Base-by-base conservation (phyloP, 2,329 filamentous ascomycete species). In the Monosporascus sp. region DNA sequence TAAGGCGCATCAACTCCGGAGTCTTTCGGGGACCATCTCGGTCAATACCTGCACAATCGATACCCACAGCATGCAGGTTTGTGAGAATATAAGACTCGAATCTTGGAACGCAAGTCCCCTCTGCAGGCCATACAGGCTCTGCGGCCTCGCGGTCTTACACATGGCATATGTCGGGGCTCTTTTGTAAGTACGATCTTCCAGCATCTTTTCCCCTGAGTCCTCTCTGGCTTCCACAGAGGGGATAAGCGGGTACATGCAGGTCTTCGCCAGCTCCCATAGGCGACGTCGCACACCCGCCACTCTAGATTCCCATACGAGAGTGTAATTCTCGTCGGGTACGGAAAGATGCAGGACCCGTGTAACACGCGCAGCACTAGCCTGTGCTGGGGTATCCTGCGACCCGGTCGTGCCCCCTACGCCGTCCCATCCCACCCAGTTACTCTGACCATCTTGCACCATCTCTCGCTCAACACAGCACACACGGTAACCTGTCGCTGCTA, bases 271-370 rank as follows among this genome's bases (percentile, higher is more conserved):
- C 55, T 58, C 54, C 51, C 48, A 59, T 60, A 59, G 55, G 56
- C 55, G 53, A 59, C 46, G 53, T 57, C 35, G 57, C 55, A 58
- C 55, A 51, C 37, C 58, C 51, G 46, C 53, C 51, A 48, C 54
- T 51, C 49, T 53, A 43, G 11, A 26, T 44, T 51, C 44, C 53
- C 60, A 66, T 66, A 65, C 60, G 63, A 67, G 63, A 56, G 60
- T 55, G 40, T 22, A 49, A 64, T 68, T 68, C 65, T 68, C 65
- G 66, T 67, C 62, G 57, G 54, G 60, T 47, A 49, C 65, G 65
- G 65, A 49, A 60, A 55, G 53, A 55, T 60, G 65, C 66, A 68
- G 63, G 38, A 57, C 37, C n/a, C 43, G 65, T 65, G 61, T 57
- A 52, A 65, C 63, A 45, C 54, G 52, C 37, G 46, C 48, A 49